Evolutionary conservation across 2,329 filamentous ascomycete species (phyloP).

Genomic region (Colletotrichum graminicola): DNA sequence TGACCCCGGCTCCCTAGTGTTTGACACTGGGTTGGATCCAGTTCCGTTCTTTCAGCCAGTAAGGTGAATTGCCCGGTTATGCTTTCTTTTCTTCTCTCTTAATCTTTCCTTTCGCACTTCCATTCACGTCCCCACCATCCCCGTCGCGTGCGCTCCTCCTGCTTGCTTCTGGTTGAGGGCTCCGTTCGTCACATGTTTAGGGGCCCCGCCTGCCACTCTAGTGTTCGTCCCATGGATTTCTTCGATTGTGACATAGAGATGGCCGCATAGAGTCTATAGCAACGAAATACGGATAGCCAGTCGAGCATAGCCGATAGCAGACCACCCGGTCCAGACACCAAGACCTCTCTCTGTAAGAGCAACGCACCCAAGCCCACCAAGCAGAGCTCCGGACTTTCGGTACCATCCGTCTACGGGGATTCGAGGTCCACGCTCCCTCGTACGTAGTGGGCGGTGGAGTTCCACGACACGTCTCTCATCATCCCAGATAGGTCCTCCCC

Average conservation of each 20-base stretch:
- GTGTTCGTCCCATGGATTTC: constrained; percentile 36
- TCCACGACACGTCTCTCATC: constrained; percentile 37
- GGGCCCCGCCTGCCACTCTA: constrained; percentile 26
- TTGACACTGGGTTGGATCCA: constrained; percentile 25
- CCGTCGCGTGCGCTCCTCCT: constrained; percentile 17
- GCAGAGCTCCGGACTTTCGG: constrained; percentile 32
- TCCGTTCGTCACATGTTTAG: constrained; percentile 26
- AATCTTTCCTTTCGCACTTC: constrained; percentile 3
- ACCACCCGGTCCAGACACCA: neutral
- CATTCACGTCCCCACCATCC: neutral
- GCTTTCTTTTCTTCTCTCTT: constrained; percentile 18
- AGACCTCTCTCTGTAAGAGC: neutral
- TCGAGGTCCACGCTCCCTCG: constrained; percentile 38
- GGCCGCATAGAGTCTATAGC: constrained; percentile 22
- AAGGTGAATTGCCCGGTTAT: neutral
- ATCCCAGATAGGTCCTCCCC: constrained; percentile 34
- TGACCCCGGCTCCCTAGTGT: constrained; percentile 3
- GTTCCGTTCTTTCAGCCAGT: constrained; percentile 15
- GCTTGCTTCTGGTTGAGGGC: constrained; percentile 8
- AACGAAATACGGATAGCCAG: neutral
- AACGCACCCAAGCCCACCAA: constrained; percentile 14
- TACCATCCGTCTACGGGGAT: constrained; percentile 18
- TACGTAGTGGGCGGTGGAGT: constrained; percentile 32
- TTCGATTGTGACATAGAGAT: constrained; percentile 32
- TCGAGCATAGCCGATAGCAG: constrained; percentile 2